Percentiles rank a stretch among this genome's conserved stretches.
Evolutionary conservation across 352 stramenopile species (phyloP).

Genomic region (Phytophthora multivora): DNA sequence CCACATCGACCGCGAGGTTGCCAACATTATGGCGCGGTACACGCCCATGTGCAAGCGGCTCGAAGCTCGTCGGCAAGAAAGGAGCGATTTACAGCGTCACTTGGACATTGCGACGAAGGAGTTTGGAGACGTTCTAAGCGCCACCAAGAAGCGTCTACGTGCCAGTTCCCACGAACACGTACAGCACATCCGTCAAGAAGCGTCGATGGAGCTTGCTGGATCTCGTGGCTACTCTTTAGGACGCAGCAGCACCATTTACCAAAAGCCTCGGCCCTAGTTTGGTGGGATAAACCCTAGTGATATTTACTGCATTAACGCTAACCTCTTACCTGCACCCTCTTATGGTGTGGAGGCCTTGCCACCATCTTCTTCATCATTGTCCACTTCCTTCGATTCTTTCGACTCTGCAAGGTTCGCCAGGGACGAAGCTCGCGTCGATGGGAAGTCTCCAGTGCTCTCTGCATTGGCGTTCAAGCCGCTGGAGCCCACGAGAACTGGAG

Average conservation of each 20-base stretch:
- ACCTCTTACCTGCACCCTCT: conserved; percentile 5
- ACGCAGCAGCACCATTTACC: conserved; percentile 66
- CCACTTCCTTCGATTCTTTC: conserved; percentile 38
- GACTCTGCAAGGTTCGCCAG: conserved; percentile 19
- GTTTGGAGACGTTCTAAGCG: conserved; percentile 70
- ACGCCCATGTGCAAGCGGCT: conserved; percentile 63
- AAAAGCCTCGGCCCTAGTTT: conserved; percentile 40
- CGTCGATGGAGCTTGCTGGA: conserved; percentile 47
- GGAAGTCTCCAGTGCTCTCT: conserved; percentile 12
- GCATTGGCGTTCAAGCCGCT: conserved; percentile 8
- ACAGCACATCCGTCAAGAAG: conserved; percentile 66
- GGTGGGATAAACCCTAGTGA: conserved; percentile 24
- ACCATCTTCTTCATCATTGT: conserved; percentile 56
- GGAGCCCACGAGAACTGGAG: conserved; percentile 25
- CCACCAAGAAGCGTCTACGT: conserved; percentile 62
- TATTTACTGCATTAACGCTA: conserved; percentile 27
- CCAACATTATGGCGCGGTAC: conserved; percentile 70
- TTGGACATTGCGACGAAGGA: conserved; percentile 50
- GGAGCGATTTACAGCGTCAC: conserved; percentile 49
- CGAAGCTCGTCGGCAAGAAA: conserved; percentile 56
- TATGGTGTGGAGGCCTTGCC: conserved; percentile 57
- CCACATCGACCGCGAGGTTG: conserved; percentile 66
- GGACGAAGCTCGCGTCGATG: conserved; percentile 13
- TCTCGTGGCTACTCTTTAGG: conserved; percentile 62
- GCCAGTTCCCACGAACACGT: conserved; percentile 61